Conservation (phyloP, 257 asterid genomes). For the Linderniella brevidens region DNA sequence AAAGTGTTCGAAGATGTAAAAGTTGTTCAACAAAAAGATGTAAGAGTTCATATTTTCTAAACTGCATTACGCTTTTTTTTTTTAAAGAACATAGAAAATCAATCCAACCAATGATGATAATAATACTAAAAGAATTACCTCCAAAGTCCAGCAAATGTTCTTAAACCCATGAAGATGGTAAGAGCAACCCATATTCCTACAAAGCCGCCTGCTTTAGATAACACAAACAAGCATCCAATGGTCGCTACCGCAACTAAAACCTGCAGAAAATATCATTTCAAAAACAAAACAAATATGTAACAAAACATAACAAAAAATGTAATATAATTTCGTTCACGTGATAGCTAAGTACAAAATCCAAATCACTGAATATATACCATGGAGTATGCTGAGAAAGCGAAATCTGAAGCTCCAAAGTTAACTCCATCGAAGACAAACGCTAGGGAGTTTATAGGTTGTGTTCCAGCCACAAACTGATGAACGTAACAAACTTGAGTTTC, state of each 20-base stretch:
- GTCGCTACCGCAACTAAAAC: conserved; percentile 48
- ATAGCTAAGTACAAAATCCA: not conserved
- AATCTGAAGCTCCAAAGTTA: conserved; percentile 82
- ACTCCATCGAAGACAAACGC: conserved; percentile 90
- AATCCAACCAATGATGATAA: no score
- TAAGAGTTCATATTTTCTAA: no score
- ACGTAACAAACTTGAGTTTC: not conserved
- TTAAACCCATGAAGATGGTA: conserved; percentile 63
- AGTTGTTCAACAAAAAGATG: not conserved
- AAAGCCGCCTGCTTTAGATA: conserved; percentile 48
- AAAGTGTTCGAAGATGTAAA: not conserved
- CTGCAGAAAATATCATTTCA: conserved; percentile 17
- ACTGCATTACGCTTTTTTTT: no score
- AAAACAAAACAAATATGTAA: not conserved
- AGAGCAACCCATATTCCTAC: conserved; percentile 86
- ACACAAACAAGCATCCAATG: conserved; percentile 51
- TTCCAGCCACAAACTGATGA: conserved; percentile 79
- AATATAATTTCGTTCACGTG: not conserved
- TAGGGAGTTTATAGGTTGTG: conserved; percentile 71
- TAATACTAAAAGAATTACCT: conserved; percentile 28
- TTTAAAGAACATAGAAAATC: no score
- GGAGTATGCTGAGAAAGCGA: conserved; percentile 83
- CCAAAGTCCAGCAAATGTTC: conserved; percentile 76
- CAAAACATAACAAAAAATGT: not conserved
- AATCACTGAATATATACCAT: conserved; percentile 28